Conservation (phyloP, 2,329 filamentous ascomycete genomes). For the Arthroderma sp. region DNA sequence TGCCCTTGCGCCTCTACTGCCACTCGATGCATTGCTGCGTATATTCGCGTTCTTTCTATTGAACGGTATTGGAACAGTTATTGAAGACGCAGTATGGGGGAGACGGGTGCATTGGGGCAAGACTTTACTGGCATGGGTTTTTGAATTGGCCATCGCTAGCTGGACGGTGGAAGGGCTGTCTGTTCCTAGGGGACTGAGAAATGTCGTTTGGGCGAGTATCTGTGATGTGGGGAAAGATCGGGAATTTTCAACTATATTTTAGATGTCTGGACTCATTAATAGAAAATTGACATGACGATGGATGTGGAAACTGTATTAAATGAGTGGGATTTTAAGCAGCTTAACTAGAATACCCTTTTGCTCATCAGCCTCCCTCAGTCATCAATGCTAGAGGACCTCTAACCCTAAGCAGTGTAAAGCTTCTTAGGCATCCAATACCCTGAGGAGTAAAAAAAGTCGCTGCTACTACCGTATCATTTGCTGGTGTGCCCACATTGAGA, state of each 20-base stretch:
- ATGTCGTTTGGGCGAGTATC: constrained; percentile 11
- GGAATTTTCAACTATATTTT: neutral
- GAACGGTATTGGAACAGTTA: constrained; percentile 26
- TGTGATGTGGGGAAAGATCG: constrained; percentile 10
- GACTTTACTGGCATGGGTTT: constrained; percentile 15
- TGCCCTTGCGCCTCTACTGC: constrained; percentile 23
- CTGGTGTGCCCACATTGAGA: too few species aligned
- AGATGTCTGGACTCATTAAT: neutral
- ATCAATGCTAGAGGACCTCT: too few species aligned
- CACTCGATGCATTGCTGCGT: constrained; percentile 17
- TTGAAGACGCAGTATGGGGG: constrained; percentile 16
- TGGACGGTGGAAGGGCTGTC: constrained; percentile 16
- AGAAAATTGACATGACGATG: too few species aligned
- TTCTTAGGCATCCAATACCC: too few species aligned
- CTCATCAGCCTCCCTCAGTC: too few species aligned
- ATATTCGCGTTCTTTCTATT: constrained; percentile 28
- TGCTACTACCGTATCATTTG: too few species aligned
- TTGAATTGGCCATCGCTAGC: constrained; percentile 16
- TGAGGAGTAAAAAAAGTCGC: too few species aligned
- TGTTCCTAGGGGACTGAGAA: constrained; percentile 14
- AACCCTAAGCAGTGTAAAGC: too few species aligned
- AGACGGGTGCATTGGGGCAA: constrained; percentile 14
- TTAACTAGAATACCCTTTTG: too few species aligned
- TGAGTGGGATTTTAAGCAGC: too few species aligned
- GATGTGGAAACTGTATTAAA: too few species aligned